Evolutionary conservation across 176 grass and related monocot species (phyloP).

Genomic region (Chrysopogon serrulatus): DNA sequence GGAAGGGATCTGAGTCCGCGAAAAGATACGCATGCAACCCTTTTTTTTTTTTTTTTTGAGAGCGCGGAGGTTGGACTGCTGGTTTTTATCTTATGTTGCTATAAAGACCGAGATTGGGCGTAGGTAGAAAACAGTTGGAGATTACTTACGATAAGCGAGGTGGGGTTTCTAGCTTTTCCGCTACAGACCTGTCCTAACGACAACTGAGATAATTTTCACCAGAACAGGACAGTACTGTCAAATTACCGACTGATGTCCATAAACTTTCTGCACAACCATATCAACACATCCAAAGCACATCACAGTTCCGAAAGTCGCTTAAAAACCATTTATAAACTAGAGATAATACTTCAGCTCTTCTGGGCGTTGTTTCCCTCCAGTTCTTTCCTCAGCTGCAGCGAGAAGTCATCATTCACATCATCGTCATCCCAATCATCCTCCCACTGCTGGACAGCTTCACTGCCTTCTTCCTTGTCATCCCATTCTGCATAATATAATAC

Average conservation of each 20-base stretch:
- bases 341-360: constrained; percentile 50
- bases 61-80: too few species aligned
- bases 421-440: constrained; percentile 92
- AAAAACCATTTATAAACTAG: background rate
- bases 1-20: too few species aligned
- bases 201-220: background rate
- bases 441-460: constrained; percentile 79
- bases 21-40: too few species aligned
- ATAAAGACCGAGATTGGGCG: too few species aligned
- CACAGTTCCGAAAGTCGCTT: constrained; percentile 6
- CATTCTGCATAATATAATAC: constrained; percentile 55
- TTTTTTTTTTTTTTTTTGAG: too few species aligned
- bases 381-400: constrained; percentile 83
- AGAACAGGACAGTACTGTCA: background rate
- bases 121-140: too few species aligned
- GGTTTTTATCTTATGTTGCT: too few species aligned
- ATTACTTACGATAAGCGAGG: too few species aligned
- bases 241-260: background rate
- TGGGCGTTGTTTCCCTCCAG: constrained; percentile 51
- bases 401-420: constrained; percentile 83
- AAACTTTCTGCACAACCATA: background rate
- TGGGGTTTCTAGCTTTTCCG: too few species aligned
- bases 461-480: constrained; percentile 88
- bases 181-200: background rate
- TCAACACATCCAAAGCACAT: background rate